A percentile compares a stretch with the other conserved stretches of the same genome.
Evolutionary conservation across 2,329 filamentous ascomycete genomes (phyloP).

Genomic region (Ophidiomyces ophidiicola): DNA sequence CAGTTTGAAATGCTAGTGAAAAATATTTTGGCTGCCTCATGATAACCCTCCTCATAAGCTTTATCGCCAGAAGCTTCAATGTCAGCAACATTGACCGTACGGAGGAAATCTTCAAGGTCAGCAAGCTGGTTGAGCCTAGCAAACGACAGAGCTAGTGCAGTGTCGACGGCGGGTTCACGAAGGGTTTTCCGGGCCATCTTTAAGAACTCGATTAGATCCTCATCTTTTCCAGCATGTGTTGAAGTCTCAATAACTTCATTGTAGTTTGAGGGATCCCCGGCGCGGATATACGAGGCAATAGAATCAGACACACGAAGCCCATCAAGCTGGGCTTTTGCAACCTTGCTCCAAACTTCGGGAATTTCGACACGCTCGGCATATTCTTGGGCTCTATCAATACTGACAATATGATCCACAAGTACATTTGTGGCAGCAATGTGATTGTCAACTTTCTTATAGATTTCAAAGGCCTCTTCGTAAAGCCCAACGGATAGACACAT

Average conservation of each 20-base stretch:
- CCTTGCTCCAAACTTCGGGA: constrained; percentile 94
- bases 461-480: constrained; percentile 93
- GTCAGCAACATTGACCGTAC: constrained; percentile 85
- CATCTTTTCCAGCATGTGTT: constrained; percentile 90
- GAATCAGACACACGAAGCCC: constrained; percentile 83
- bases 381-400: constrained; percentile 90
- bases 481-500: constrained; percentile 92
- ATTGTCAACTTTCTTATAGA: constrained; percentile 95
- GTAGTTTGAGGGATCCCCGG: constrained; percentile 84
- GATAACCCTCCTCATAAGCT: constrained; percentile 85
- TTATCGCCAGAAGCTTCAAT: constrained; percentile 96
- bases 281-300: constrained; percentile 95
- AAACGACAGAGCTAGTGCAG: constrained; percentile 83
- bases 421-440: constrained; percentile 79
- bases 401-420: constrained; percentile 90
- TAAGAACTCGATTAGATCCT: constrained; percentile 91
- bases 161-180: constrained; percentile 86
- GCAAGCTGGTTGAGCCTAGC: constrained; percentile 81
- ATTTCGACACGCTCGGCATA: constrained; percentile 91
- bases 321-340: constrained; percentile 94
- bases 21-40: constrained; percentile 97
- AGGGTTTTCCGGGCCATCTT: constrained; percentile 96
- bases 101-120: constrained; percentile 93
- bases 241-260: constrained; percentile 91
- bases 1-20: constrained; percentile 98